A percentile compares a stretch with the other conserved stretches of the same genome.
Conservation (phyloP, 2,329 filamentous ascomycete genomes). For the Diaporthe amygdali region DNA sequence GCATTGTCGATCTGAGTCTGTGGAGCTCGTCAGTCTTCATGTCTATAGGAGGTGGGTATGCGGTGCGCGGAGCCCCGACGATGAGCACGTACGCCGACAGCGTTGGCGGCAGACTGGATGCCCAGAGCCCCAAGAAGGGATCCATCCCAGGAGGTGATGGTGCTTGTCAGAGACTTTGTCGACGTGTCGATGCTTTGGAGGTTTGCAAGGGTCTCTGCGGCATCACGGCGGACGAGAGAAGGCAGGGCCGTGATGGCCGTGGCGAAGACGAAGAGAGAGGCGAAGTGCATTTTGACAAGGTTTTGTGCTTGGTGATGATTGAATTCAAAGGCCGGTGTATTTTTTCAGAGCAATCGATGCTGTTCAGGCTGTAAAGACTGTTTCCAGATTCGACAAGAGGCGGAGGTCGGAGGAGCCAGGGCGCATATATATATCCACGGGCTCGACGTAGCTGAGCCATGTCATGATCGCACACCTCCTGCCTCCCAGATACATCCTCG, state of each 20-base stretch:
- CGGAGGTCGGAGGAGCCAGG: background rate
- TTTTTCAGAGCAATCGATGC: background rate
- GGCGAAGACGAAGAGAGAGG: slow-evolving; percentile 12
- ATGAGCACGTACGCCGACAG: slow-evolving; percentile 13
- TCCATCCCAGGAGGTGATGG: slow-evolving; percentile 20
- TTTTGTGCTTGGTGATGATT: background rate
- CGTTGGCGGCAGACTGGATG: background rate
- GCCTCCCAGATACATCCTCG: background rate
- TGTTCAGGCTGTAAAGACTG: background rate
- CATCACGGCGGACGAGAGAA: slow-evolving; percentile 10
- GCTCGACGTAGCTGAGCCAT: background rate
- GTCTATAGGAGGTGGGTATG: background rate
- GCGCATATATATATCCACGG: background rate
- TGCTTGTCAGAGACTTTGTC: slow-evolving; percentile 13
- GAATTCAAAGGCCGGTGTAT: background rate
- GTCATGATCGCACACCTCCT: background rate
- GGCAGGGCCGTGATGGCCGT: slow-evolving; percentile 20
- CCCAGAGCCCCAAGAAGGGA: slow-evolving; percentile 15
- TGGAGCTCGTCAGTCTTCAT: background rate
- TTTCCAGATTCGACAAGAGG: background rate
- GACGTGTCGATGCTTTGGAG: slow-evolving; percentile 19
- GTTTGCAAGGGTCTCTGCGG: slow-evolving; percentile 16
- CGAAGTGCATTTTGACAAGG: slow-evolving; percentile 20
- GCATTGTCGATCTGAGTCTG: slow-evolving; percentile 17
- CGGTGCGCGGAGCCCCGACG: background rate